Evolutionary conservation across 345 rosid genomes (phyloP).

Genomic region (Bretschneidera sinensis): DNA sequence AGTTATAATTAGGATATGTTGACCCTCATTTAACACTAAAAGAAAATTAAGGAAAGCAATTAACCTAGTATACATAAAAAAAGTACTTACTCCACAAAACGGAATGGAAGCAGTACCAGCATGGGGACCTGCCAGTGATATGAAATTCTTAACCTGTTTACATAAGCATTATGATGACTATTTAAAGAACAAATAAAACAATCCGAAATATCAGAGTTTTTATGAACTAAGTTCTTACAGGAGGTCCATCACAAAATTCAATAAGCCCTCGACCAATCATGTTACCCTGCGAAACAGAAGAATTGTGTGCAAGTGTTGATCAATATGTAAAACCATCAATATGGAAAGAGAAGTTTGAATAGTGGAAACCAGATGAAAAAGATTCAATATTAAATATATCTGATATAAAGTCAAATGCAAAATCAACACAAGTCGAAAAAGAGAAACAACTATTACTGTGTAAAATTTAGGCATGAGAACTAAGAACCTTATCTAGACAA

Average conservation of each 20-base stretch:
- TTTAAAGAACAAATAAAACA: too few species aligned
- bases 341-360: background rate
- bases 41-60: background rate
- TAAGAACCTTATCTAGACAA: background rate
- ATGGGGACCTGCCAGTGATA: conserved; percentile 78
- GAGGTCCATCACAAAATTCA: conserved; percentile 83
- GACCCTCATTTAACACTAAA: background rate
- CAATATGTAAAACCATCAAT: background rate
- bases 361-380: background rate
- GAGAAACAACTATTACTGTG: too few species aligned
- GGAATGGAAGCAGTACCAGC: conserved; percentile 90
- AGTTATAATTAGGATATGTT: conserved; percentile 2
- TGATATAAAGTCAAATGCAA: too few species aligned
- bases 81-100: conserved; percentile 62
- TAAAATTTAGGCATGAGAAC: background rate
- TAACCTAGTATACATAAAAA: background rate
- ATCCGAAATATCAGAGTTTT: background rate
- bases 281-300: conserved; percentile 41
- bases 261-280: conserved; percentile 70
- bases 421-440: too few species aligned
- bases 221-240: conserved; percentile 36
- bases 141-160: conserved; percentile 70
- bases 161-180: background rate
- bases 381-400: background rate
- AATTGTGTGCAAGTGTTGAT: background rate